Base-by-base conservation (phyloP, 208 protist genomes). In the Crithidia thermophila region DNA sequence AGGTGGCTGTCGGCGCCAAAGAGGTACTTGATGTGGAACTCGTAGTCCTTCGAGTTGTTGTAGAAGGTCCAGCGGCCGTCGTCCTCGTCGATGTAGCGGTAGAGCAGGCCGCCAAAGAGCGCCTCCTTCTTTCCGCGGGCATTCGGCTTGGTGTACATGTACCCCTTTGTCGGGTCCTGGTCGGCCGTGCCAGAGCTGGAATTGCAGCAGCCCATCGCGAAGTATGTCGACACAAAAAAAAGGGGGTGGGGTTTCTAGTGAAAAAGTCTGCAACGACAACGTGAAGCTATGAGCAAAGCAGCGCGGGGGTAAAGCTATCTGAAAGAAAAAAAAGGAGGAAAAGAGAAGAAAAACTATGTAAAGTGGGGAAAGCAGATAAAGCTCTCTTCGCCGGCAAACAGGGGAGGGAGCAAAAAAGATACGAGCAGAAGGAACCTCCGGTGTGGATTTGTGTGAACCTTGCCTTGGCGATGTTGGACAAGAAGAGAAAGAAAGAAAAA, bases 1-100 rank as follows among this genome's bases (percentile, higher is more conserved):
- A 94, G 62, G 13, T 55, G 36, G 53, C 85, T 90, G 27, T 90
- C 78, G 4, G 72, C 58, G 50, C 74, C 79, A 51, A 90, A 91
- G 31, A 94, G 71, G 68, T 91, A 94, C 59, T 81, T 82, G 40
- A 94, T 79, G 55, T 88, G 88, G 61, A 94, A 94, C 57, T 94
- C 81, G 59, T 94, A 94, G 59, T 94, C 88, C 53, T 77, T 85
- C 0, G 79, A 81, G 77, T 91, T 90, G 76, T 82, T 91, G 79
- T 78, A 90, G 66, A 94, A 91, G 21, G 72, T 77, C 79, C 75
- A 84, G 31, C 75, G 55, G 21, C 77, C 62, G 36, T 49, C 63
- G 16, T 62, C 27, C 43, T 75, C 62, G 49, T 91, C 78, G 28
- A 79, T 63, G 51, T 86, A 79, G 59, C 88, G 85, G 67, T 88